These are phyloP conservation scores for Neoscytalidium dimidiatum DNA, from an alignment of 2,329 filamentous ascomycete species.

Conservation along the genomic window DNA sequence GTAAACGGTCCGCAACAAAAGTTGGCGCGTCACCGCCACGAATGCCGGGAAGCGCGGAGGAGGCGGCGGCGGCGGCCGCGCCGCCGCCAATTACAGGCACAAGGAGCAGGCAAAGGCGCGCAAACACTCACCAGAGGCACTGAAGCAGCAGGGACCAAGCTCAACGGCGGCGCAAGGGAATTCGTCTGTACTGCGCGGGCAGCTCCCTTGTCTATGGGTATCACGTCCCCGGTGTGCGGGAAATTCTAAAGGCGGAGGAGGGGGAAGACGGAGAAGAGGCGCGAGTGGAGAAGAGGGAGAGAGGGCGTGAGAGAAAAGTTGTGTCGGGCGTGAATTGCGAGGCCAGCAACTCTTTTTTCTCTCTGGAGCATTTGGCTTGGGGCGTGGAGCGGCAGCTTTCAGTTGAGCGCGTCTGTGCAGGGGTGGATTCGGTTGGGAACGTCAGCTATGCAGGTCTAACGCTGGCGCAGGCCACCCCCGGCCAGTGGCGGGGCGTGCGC, in stretches of 20 bases:
- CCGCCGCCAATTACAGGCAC: neutral
- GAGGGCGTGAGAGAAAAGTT: neutral
- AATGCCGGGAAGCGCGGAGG: neutral
- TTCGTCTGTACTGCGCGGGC: constrained; percentile 20
- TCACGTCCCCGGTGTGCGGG: constrained; percentile 9
- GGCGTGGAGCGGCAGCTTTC: neutral
- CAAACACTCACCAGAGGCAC: constrained; percentile 4
- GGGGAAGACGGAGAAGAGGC: neutral
- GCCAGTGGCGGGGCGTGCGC: constrained; percentile 3
- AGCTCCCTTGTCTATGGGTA: constrained; percentile 20
- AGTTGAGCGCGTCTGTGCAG: constrained; percentile 20
- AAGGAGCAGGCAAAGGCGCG: neutral
- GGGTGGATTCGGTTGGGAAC: constrained; percentile 21
- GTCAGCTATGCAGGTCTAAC: constrained; percentile 19
- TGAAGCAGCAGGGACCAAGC: neutral
- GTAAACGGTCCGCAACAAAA: neutral
- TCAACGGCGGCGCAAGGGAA: constrained; percentile 18
- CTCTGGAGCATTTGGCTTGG: constrained; percentile 2
- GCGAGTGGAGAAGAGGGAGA: neutral
- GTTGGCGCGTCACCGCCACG: neutral
- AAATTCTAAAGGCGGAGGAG: constrained; percentile 2
- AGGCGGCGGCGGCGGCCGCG: neutral
- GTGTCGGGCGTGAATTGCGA: neutral
- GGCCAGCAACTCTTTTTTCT: constrained; percentile 15
- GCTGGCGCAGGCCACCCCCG: constrained; percentile 13